A percentile compares a stretch with the other conserved stretches of the same genome.
phyloP scores from a whole-genome alignment of 2,329 filamentous ascomycete species.

The Phoma sp. region DNA sequence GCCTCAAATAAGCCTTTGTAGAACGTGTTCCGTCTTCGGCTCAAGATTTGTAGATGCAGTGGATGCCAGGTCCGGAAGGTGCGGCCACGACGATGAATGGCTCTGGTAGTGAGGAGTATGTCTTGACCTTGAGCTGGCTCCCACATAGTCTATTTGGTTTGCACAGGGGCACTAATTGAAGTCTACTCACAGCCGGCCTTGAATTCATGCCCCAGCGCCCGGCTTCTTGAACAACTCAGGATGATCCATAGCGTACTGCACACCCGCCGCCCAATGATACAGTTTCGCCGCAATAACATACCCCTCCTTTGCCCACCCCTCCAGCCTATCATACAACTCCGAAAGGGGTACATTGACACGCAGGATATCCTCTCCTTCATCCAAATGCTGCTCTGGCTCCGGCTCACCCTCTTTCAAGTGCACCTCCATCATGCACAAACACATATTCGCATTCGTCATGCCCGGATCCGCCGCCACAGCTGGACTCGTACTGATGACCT shows the following conservation, averaged over 20 bases:
- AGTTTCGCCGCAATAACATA: slow-evolving; percentile 39
- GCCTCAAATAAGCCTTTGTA: too few relatives aligned
- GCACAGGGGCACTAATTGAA: too few relatives aligned
- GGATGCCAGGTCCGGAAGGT: too few relatives aligned
- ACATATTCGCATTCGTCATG: slow-evolving; percentile 37
- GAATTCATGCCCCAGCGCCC: slow-evolving; percentile 5
- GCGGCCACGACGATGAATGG: too few relatives aligned
- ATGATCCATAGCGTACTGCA: slow-evolving; percentile 35
- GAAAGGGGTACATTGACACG: slow-evolving; percentile 33
- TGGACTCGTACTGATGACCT: slow-evolving; percentile 27
- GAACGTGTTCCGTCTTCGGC: too few relatives aligned
- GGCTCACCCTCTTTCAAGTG: slow-evolving; percentile 26
- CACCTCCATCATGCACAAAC: slow-evolving; percentile 36
- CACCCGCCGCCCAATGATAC: slow-evolving; percentile 40
- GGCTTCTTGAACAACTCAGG: slow-evolving; percentile 29
- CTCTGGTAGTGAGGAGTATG: too few relatives aligned
- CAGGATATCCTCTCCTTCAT: slow-evolving; percentile 40
- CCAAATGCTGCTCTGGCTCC: slow-evolving; percentile 37
- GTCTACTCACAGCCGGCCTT: not conserved
- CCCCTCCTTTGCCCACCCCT: slow-evolving; percentile 32
- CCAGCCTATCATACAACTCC: slow-evolving; percentile 32
- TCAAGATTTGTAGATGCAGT: too few relatives aligned
- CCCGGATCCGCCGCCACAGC: slow-evolving; percentile 36
- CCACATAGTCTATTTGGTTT: too few relatives aligned
- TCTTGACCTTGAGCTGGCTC: too few relatives aligned